phyloP scores from a whole-genome alignment of 257 asterid genomes.

The Capsicum baccatum region DNA sequence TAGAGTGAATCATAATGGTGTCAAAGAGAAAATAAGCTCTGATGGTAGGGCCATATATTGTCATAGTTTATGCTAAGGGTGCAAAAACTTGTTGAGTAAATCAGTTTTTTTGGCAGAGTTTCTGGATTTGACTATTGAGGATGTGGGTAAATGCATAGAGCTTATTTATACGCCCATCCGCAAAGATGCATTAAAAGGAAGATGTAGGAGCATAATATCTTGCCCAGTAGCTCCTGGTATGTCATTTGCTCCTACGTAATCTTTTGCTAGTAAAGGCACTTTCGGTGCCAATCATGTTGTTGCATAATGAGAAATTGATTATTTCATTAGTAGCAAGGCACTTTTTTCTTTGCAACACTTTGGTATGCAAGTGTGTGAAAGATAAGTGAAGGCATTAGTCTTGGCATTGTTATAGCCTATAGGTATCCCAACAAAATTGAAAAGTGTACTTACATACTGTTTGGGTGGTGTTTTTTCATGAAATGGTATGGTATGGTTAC shows the following conservation, averaged over 20 bases:
- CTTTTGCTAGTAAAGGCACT: conserved; percentile 26
- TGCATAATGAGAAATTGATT: neutral
- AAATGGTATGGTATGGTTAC: no score
- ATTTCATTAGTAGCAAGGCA: neutral
- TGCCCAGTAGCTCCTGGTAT: conserved; percentile 78
- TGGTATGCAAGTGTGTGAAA: neutral
- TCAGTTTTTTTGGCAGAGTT: conserved; percentile 53
- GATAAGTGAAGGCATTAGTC: neutral
- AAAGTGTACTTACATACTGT: neutral
- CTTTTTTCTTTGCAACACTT: conserved; percentile 21
- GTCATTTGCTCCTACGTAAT: conserved; percentile 29
- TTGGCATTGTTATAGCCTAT: neutral
- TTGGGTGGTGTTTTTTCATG: no score
- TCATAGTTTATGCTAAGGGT: conserved; percentile 15
- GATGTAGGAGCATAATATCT: conserved; percentile 59
- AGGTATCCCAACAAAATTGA: neutral
- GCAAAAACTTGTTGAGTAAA: conserved; percentile 35
- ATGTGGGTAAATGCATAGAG: conserved; percentile 75
- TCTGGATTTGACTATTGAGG: conserved; percentile 71
- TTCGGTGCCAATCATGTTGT: neutral
- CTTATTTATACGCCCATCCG: conserved; percentile 84
- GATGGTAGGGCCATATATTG: conserved; percentile 54
- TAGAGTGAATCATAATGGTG: conserved; percentile 63
- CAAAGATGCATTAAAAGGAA: conserved; percentile 80
- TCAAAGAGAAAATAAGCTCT: conserved; percentile 60